Conservation (phyloP, 805 yeast species). For the Hanseniaspora valbyensis region DNA sequence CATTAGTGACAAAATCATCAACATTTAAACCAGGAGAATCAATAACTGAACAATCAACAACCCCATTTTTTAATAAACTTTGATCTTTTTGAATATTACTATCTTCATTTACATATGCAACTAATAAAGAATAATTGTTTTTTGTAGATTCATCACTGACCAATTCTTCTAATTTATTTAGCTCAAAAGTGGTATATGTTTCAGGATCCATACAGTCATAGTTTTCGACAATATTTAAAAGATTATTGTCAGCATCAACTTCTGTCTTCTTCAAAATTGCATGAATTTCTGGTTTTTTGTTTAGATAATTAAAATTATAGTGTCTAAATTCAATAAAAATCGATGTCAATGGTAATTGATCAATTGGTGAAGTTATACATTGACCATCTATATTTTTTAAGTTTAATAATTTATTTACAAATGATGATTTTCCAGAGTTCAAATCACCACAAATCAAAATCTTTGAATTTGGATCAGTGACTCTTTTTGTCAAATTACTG, state of each 20-base stretch:
- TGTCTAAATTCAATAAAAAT: conserved; percentile 93
- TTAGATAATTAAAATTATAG: conserved; percentile 49
- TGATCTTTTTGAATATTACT: conserved; percentile 36
- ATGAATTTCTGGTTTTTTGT: conserved; percentile 78
- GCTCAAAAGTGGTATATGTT: conserved; percentile 55
- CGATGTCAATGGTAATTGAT: conserved; percentile 94
- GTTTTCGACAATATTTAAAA: conserved; percentile 27
- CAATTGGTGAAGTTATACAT: conserved; percentile 50
- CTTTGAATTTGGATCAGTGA: conserved; percentile 84
- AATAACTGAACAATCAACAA: conserved; percentile 79
- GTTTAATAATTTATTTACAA: conserved; percentile 79
- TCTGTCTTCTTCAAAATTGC: conserved; percentile 48
- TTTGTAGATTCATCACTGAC: conserved; percentile 62
- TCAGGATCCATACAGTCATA: conserved; percentile 34
- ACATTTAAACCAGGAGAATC: conserved; percentile 96
- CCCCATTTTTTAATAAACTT: conserved; percentile 75
- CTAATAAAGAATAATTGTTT: conserved; percentile 60
- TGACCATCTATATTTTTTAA: conserved; percentile 42
- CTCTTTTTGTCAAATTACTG: conserved; percentile 60
- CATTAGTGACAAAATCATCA: conserved; percentile 89
- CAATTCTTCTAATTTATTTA: conserved; percentile 43
- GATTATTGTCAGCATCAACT: conserved; percentile 21
- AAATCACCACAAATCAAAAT: conserved; percentile 95
- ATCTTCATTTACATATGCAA: conserved; percentile 67
- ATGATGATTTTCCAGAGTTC: conserved; percentile 91